These are phyloP conservation scores for Colletotrichum camelliae DNA, from an alignment of 2,329 filamentous ascomycete genomes.

Conservation along the genomic window DNA sequence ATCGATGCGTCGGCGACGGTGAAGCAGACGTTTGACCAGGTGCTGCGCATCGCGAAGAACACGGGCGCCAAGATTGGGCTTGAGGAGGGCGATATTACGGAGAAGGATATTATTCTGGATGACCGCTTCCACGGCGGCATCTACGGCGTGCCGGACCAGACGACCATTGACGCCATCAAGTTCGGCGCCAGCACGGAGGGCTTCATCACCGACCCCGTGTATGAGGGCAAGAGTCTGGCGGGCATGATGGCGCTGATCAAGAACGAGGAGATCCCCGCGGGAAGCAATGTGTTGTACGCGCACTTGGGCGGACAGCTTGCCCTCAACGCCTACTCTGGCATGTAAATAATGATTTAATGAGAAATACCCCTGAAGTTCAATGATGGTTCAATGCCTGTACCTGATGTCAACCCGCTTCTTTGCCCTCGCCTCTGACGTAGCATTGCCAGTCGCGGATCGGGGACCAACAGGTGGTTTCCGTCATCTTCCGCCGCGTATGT, in stretches of 20 bases:
- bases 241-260: constrained; percentile 73
- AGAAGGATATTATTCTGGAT: constrained; percentile 67
- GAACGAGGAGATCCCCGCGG: constrained; percentile 61
- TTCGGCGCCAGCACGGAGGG: constrained; percentile 72
- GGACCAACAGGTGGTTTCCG: too few species aligned
- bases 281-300: constrained; percentile 73
- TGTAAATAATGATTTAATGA: neutral
- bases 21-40: constrained; percentile 67
- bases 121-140: constrained; percentile 68
- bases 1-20: constrained; percentile 52
- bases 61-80: constrained; percentile 70
- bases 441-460: too few species aligned
- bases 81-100: constrained; percentile 62
- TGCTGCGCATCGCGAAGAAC: constrained; percentile 68
- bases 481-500: too few species aligned
- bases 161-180: constrained; percentile 71
- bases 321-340: constrained; percentile 67
- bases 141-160: constrained; percentile 71
- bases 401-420: neutral
- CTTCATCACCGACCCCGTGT: constrained; percentile 78
- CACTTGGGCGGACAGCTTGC: constrained; percentile 75
- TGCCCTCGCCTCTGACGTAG: neutral
- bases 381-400: neutral
- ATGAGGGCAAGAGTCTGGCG: constrained; percentile 77
- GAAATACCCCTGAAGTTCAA: constrained; percentile 1